Evolutionary conservation across 139 green algal species (phyloP).

Genomic region (Chlorella sp.): DNA sequence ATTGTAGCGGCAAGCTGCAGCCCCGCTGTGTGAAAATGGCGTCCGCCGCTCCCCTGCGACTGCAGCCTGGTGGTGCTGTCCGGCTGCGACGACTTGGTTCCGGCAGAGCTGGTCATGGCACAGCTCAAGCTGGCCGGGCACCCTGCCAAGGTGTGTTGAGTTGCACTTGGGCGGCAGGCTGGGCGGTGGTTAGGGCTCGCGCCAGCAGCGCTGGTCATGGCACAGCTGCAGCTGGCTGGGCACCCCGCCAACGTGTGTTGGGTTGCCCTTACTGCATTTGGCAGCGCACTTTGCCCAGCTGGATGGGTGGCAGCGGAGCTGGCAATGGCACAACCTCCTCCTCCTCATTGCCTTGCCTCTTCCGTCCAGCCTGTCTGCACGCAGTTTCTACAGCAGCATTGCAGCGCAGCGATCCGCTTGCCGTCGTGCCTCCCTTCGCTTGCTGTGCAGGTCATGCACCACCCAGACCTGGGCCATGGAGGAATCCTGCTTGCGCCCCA

Average conservation of each 20-base stretch:
- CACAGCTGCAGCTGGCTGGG: constrained; percentile 37
- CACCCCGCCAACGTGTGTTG: constrained; percentile 26
- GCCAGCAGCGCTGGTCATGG: background rate
- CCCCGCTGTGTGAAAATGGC: background rate
- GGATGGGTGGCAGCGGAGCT: too few relatives aligned
- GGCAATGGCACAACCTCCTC: too few relatives aligned
- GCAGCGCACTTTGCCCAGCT: too few relatives aligned
- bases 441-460: constrained; percentile 42
- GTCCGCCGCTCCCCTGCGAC: background rate
- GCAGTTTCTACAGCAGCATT: too few relatives aligned
- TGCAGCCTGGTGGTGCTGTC: constrained; percentile 43
- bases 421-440: background rate
- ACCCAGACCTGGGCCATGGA: constrained; percentile 55
- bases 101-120: constrained; percentile 37
- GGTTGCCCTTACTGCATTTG: background rate
- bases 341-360: too few relatives aligned
- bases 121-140: constrained; percentile 39
- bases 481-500: constrained; percentile 49
- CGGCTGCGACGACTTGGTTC: constrained; percentile 58
- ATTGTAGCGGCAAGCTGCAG: too few relatives aligned
- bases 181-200: background rate
- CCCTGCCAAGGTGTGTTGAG: constrained; percentile 22
- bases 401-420: background rate
- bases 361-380: too few relatives aligned
- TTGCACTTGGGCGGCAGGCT: background rate